Evolutionary conservation across 352 stramenopile genomes (phyloP).

Genomic region (Pythium dissimile): DNA sequence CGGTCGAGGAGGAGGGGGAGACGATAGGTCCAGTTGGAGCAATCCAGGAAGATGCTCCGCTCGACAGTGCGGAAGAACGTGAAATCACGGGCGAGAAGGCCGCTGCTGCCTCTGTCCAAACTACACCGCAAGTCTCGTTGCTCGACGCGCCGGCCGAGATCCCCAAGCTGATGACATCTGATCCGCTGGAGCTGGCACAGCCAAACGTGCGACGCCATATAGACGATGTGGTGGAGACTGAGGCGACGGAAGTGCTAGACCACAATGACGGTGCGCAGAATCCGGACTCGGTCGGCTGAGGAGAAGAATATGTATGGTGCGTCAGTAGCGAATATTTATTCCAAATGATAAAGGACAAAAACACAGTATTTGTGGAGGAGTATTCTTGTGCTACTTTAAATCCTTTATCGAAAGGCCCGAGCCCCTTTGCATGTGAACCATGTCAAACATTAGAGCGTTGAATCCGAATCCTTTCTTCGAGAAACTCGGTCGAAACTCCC

Average conservation of each 20-base stretch:
- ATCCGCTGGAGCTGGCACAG: not conserved
- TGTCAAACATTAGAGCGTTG: too few relatives aligned
- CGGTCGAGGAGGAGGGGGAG: not conserved
- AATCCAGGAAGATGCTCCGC: not conserved
- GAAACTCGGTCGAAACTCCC: too few relatives aligned
- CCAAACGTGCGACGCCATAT: too few relatives aligned
- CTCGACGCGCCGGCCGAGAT: not conserved
- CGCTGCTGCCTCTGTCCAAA: not conserved
- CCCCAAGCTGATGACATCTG: not conserved
- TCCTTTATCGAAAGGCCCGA: too few relatives aligned
- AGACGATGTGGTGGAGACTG: not conserved
- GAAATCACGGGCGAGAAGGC: not conserved
- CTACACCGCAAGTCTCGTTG: too few relatives aligned
- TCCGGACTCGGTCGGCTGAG: not conserved
- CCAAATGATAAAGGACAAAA: too few relatives aligned
- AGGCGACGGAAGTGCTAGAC: not conserved
- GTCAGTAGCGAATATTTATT: not conserved
- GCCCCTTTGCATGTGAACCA: too few relatives aligned
- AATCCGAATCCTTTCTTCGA: too few relatives aligned
- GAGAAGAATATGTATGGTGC: too few relatives aligned
- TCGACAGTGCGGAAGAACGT: not conserved
- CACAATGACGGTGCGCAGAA: not conserved
- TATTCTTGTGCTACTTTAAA: too few relatives aligned
- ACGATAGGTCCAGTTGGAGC: not conserved
- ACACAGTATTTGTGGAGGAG: too few relatives aligned